Evolutionary conservation across 805 yeast species (phyloP), one percentile per base, ranked within the genome.

Genomic region (Ogataea zsoltii): DNA sequence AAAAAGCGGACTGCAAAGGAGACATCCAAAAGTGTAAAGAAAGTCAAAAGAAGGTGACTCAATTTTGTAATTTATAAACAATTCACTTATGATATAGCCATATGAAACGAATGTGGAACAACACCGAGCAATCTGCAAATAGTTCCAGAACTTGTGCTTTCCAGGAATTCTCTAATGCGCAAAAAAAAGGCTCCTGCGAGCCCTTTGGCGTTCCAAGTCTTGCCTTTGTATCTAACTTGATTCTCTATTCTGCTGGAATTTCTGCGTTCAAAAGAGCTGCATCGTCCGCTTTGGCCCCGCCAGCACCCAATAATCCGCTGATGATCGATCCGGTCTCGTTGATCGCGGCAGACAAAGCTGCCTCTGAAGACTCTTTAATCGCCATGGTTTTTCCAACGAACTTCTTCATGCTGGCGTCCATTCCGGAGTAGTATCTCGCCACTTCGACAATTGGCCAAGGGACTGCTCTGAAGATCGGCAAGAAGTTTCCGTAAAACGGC

Each of bases 401-500:
- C 33, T 49, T 57, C 44, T 56, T 61, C 71, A 67, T 65, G 46
- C 67, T 62, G 13, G 59, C 60, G 62, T 90, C 97, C 62, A 91
- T 82, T 2, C 90, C 88, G 6, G 91, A 77, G 9, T 79, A 48
- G 46, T 68, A 62, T 38, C 97, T 67, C 1, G 76, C 69, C 0
- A 74, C n/a, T 44, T 72, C 78, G 7, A 74, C 80, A 2, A 87
- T 30, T 2, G 85, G 88, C 84, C 88, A 80, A 0, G 96, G 96
- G 13, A 81, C 63, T 0, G 82, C 79, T 45, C 94, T 73, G 53
- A 90, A 68, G 1, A 86, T 47, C 0, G 96, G 96, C 29, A 91
- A 56, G 36, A 87, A 66, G 51, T 83, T 79, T 1, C 88, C 90
- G 63, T 91, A 92, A 35, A 83, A 69, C 0, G 98, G 97, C 25